Evolutionary conservation across 768 basidiomycete genomes (phyloP).

Genomic region (Suillus subluteus): DNA sequence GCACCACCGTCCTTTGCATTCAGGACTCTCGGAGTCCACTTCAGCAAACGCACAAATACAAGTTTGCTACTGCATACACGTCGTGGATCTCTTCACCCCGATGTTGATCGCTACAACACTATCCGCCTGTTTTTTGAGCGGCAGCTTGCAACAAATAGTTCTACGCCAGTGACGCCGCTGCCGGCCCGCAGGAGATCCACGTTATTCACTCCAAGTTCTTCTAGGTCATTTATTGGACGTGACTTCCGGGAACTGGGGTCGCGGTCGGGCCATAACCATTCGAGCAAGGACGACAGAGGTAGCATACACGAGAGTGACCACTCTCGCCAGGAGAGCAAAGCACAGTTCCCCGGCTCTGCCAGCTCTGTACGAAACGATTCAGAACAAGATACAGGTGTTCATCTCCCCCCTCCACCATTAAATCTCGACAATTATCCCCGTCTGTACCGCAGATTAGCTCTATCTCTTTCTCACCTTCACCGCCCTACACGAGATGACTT

Average conservation of each 20-base stretch:
- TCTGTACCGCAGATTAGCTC: conserved; percentile 80
- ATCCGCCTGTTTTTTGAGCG: conserved; percentile 62
- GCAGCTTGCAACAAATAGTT: conserved; percentile 25
- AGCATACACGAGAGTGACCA: conserved; percentile 5
- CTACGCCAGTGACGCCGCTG: conserved; percentile 2
- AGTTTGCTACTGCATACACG: conserved; percentile 28
- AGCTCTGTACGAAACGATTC: conserved; percentile 8
- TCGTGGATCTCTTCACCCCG: conserved; percentile 28
- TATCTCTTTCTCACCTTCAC: conserved; percentile 74
- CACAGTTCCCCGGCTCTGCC: conserved; percentile 11
- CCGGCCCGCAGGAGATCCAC: conserved; percentile 1
- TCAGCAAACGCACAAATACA: conserved; percentile 10
- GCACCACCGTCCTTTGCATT: conserved; percentile 9
- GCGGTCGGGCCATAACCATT: conserved; percentile 21
- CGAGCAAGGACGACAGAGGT: conserved; percentile 4
- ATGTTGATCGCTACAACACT: conserved; percentile 58
- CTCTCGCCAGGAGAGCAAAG: conserved; percentile 4
- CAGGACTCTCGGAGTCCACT: conserved; percentile 10
- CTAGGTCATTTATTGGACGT: not conserved
- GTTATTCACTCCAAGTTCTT: not conserved
- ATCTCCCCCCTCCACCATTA: conserved; percentile 30
- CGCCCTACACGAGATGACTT: conserved; percentile 90
- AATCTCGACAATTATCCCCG: conserved; percentile 72
- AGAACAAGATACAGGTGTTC: conserved; percentile 1
- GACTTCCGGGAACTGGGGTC: not conserved